These are phyloP conservation scores for Micromonas commoda DNA, from an alignment of 139 green algal genomes.

Conservation along the genomic window DNA sequence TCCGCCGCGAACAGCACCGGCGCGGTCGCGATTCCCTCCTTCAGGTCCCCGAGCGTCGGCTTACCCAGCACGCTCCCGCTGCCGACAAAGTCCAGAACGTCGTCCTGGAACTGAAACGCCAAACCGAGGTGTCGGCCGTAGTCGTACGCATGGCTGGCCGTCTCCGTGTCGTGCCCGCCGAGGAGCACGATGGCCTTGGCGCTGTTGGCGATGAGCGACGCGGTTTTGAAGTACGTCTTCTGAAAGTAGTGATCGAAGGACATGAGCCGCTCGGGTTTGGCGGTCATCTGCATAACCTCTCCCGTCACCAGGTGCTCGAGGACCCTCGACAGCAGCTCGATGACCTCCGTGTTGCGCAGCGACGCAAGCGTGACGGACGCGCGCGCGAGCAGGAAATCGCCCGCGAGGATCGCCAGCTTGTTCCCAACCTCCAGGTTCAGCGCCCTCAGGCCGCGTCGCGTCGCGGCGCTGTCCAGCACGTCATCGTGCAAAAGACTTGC, in stretches of 20 bases:
- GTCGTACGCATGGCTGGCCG: conserved; percentile 51
- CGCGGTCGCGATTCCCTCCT: conserved; percentile 81
- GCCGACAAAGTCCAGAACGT: conserved; percentile 89
- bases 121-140: conserved; percentile 84
- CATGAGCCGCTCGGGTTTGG: conserved; percentile 52
- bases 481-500: conserved; percentile 80
- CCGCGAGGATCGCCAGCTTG: conserved; percentile 91
- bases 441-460: conserved; percentile 66
- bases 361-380: conserved; percentile 83
- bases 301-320: conserved; percentile 93
- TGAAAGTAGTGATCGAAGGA: conserved; percentile 75
- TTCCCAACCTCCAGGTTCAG: conserved; percentile 82
- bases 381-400: conserved; percentile 93
- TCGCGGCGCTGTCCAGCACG: conserved; percentile 86
- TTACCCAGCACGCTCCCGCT: conserved; percentile 77
- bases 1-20: conserved; percentile 60
- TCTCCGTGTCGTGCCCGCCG: conserved; percentile 42
- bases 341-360: conserved; percentile 68
- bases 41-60: conserved; percentile 83
- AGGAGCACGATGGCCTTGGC: conserved; percentile 68
- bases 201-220: conserved; percentile 88
- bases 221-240: conserved; percentile 97
- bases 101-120: conserved; percentile 95
- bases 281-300: conserved; percentile 96
- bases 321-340: conserved; percentile 82